phyloP scores from a whole-genome alignment of 306 rosid species.

The Malus sylvestris region DNA sequence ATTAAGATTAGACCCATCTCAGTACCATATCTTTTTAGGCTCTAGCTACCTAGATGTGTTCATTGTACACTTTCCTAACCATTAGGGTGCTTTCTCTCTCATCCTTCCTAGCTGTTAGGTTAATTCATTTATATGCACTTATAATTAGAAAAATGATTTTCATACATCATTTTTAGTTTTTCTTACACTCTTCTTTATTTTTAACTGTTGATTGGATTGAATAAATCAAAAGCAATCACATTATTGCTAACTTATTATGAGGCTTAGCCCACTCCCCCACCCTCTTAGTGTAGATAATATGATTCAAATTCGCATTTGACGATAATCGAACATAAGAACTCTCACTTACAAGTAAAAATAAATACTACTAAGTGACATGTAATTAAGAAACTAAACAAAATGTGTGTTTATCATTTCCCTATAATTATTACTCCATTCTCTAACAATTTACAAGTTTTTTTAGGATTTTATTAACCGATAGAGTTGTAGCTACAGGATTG shows the following conservation, averaged over 20 bases:
- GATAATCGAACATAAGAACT: no score
- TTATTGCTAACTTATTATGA: no score
- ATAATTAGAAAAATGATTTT: background rate
- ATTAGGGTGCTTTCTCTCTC: background rate
- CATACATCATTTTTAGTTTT: no score
- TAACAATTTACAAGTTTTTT: background rate
- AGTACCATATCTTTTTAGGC: background rate
- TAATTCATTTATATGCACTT: background rate
- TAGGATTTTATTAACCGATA: background rate
- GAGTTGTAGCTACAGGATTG: background rate
- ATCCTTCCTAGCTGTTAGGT: background rate
- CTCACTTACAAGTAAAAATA: no score
- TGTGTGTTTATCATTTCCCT: background rate
- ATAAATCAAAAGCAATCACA: no score
- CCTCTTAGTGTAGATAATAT: no score
- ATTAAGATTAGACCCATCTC: slow-evolving; percentile 22
- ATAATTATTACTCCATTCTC: background rate
- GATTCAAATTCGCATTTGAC: no score
- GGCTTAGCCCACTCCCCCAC: no score
- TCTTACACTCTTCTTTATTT: no score
- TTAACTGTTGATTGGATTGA: no score
- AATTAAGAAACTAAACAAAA: no score
- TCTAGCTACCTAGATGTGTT: background rate
- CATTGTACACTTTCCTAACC: background rate
- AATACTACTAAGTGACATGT: no score